phyloP scores from a whole-genome alignment of 495 filamentous ascomycete genomes.

The Neurospora sp. region DNA sequence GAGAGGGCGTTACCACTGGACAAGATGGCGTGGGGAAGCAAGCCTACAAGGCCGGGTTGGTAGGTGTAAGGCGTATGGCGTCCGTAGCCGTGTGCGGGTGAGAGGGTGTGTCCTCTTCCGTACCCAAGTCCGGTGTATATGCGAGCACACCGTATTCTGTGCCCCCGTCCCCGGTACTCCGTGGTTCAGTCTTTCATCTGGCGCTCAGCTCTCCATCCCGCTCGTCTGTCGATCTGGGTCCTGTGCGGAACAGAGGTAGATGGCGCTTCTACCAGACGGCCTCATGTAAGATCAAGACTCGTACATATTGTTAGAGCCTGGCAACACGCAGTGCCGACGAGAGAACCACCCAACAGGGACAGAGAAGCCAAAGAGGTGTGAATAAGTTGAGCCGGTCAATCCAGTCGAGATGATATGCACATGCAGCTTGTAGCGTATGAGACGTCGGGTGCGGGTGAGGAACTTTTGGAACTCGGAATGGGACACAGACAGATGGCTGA shows the following conservation, averaged over 20 bases:
- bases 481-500: not conserved
- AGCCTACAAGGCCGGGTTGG: not conserved
- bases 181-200: not conserved
- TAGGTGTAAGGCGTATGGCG: not conserved
- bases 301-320: not conserved
- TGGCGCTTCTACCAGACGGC: not conserved
- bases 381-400: not conserved
- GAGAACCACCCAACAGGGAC: not conserved
- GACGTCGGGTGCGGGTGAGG: not conserved
- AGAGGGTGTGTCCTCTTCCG: not conserved
- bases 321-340: not conserved
- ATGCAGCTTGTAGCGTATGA: not conserved
- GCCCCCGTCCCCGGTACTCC: not conserved
- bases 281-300: not conserved
- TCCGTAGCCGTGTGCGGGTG: not conserved
- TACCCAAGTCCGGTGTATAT: not conserved
- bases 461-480: not conserved
- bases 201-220: not conserved
- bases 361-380: not conserved
- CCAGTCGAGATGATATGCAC: not conserved
- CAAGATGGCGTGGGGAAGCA: not conserved
- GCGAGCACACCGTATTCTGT: not conserved
- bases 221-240: not conserved
- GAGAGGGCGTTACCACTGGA: conserved; percentile 7
- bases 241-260: not conserved